Conservation (phyloP, 108 stramenopile genomes). For the Asterionellopsis glacialis region DNA sequence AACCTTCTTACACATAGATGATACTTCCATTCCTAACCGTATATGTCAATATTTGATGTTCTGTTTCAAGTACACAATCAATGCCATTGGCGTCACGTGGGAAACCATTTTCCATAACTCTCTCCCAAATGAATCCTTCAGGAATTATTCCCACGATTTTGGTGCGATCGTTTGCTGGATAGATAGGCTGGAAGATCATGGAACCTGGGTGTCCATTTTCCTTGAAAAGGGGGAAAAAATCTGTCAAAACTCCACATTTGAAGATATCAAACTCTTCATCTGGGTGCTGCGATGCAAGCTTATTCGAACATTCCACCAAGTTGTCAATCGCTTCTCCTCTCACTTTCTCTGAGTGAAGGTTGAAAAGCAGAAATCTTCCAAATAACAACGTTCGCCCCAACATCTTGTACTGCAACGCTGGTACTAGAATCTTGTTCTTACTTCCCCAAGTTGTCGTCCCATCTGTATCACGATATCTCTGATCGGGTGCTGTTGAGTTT, state of each 20-base stretch:
- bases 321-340: conserved; percentile 2
- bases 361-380: conserved; percentile 17
- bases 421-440: conserved; percentile 13
- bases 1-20: conserved; percentile 1
- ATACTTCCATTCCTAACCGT: conserved; percentile 15
- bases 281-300: background rate
- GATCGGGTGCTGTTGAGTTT: conserved; percentile 6
- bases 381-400: too few species aligned
- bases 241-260: conserved; percentile 16
- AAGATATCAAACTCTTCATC: background rate
- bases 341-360: conserved; percentile 14
- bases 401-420: conserved; percentile 15
- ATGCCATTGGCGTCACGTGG: conserved; percentile 26
- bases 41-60: conserved; percentile 13
- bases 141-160: background rate
- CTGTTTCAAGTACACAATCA: conserved; percentile 20
- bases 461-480: conserved; percentile 9
- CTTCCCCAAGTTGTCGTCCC: conserved; percentile 1
- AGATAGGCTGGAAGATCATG: conserved; percentile 24
- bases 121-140: conserved; percentile 8
- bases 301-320: conserved; percentile 12
- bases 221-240: background rate
- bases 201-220: conserved; percentile 5
- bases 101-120: conserved; percentile 25
- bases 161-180: conserved; percentile 15